Evolutionary conservation across 345 rosid genomes (phyloP).

Genomic region (Stellera chamaejasme): DNA sequence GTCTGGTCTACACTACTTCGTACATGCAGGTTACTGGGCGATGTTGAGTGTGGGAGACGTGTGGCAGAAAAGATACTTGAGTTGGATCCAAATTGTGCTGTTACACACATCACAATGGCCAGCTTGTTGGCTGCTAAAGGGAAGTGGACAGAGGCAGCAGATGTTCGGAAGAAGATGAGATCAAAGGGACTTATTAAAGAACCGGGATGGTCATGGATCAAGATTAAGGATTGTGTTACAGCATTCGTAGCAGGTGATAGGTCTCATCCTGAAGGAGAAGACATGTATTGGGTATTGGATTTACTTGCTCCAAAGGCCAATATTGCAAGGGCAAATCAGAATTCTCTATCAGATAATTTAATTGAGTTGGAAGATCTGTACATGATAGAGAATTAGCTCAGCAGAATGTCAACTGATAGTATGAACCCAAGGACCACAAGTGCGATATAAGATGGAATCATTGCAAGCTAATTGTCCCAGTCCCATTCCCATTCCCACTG

Average conservation of each 20-base stretch:
- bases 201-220: slow-evolving; percentile 82
- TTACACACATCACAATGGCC: slow-evolving; percentile 70
- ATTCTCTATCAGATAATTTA: slow-evolving; percentile 14
- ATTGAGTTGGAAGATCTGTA: neutral
- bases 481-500: too few relatives aligned
- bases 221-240: slow-evolving; percentile 39
- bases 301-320: slow-evolving; percentile 31
- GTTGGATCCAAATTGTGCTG: slow-evolving; percentile 63
- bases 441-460: too few relatives aligned
- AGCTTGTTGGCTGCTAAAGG: slow-evolving; percentile 65
- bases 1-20: slow-evolving; percentile 82
- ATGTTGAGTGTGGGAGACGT: slow-evolving; percentile 52
- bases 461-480: too few relatives aligned
- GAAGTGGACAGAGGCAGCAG: slow-evolving; percentile 77
- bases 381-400: too few relatives aligned
- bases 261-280: slow-evolving; percentile 43
- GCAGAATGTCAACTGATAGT: too few relatives aligned
- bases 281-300: slow-evolving; percentile 42
- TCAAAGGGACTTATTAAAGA: slow-evolving; percentile 74
- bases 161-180: slow-evolving; percentile 56
- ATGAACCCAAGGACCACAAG: too few relatives aligned
- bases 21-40: slow-evolving; percentile 56
- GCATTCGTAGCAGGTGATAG: slow-evolving; percentile 67
- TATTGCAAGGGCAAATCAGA: slow-evolving; percentile 19
- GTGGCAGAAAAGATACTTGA: slow-evolving; percentile 62